Percentiles rank a stretch among this genome's conserved stretches.
phyloP scores from a whole-genome alignment of 2,329 filamentous ascomycete genomes.

The Trichoderma pleuroti region DNA sequence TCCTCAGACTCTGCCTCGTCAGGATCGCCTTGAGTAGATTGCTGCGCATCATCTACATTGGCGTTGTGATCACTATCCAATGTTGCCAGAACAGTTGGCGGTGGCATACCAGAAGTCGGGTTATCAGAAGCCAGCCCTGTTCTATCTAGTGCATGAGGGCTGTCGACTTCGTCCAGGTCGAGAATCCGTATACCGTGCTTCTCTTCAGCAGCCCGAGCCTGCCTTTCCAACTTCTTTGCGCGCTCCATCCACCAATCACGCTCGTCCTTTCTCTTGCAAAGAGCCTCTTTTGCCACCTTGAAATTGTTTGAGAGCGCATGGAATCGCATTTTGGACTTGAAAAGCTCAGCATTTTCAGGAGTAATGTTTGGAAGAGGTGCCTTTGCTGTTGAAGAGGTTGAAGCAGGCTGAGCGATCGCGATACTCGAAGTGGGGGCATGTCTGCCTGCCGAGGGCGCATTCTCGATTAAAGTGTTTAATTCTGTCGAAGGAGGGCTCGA shows the following conservation, averaged over 20 bases:
- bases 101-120: background rate
- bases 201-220: slow-evolving; percentile 42
- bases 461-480: background rate
- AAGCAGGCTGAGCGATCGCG: background rate
- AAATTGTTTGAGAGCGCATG: slow-evolving; percentile 40
- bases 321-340: slow-evolving; percentile 40
- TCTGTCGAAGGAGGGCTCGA: background rate
- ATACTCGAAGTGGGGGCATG: background rate
- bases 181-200: slow-evolving; percentile 34
- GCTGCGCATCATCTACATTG: slow-evolving; percentile 20
- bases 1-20: slow-evolving; percentile 22
- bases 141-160: background rate
- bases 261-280: slow-evolving; percentile 40
- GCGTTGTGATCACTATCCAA: slow-evolving; percentile 18
- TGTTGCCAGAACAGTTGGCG: background rate
- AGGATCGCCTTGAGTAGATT: slow-evolving; percentile 23
- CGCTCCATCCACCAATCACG: slow-evolving; percentile 46
- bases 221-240: slow-evolving; percentile 41
- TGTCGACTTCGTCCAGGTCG: slow-evolving; percentile 18
- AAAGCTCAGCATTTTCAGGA: slow-evolving; percentile 29
- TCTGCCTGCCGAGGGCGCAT: background rate
- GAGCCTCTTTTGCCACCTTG: slow-evolving; percentile 38
- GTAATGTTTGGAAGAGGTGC: background rate
- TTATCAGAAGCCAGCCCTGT: slow-evolving; percentile 24
- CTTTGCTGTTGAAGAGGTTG: background rate